Percentiles rank a stretch among this genome's conserved stretches.
These are phyloP conservation scores for Tephrocybe sp. DNA, from an alignment of 768 basidiomycete genomes.

Conservation along the genomic window DNA sequence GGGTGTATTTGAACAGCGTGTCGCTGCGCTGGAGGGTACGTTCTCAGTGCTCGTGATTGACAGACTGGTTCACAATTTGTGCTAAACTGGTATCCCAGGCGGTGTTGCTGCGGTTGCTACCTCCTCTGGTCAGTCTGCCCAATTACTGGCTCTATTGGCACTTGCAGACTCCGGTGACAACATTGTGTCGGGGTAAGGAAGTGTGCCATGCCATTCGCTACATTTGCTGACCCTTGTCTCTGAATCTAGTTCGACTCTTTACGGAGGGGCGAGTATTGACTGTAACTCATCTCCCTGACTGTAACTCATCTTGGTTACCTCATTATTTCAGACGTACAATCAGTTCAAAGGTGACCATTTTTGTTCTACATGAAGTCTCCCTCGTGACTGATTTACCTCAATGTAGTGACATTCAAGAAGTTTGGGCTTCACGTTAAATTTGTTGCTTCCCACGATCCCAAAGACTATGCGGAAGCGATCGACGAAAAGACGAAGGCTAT, in stretches of 20 bases:
- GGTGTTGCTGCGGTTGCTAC: constrained; percentile 75
- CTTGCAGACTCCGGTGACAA: constrained; percentile 71
- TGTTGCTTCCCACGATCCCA: constrained; percentile 55
- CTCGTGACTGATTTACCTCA: background rate
- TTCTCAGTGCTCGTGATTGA: background rate
- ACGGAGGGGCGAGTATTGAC: background rate
- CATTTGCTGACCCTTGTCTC: no score
- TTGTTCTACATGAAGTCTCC: background rate
- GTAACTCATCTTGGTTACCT: background rate
- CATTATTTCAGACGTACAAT: background rate
- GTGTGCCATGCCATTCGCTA: background rate
- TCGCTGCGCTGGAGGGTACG: constrained; percentile 71
- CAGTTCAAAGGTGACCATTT: constrained; percentile 1
- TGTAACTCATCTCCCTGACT: background rate
- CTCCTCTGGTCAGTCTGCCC: constrained; percentile 70
- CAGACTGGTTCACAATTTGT: background rate
- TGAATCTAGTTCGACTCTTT: background rate
- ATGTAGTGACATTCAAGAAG: constrained; percentile 60
- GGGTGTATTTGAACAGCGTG: constrained; percentile 77
- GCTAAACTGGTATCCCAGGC: background rate
- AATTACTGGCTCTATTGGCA: constrained; percentile 54
- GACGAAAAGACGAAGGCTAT: constrained; percentile 79
- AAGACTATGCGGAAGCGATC: constrained; percentile 63
- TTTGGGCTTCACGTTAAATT: constrained; percentile 68
- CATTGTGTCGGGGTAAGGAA: constrained; percentile 66